A percentile compares a stretch with the other conserved stretches of the same genome.
Conservation (phyloP, 148 eudicot genomes). For the Talinum fruticosum region DNA sequence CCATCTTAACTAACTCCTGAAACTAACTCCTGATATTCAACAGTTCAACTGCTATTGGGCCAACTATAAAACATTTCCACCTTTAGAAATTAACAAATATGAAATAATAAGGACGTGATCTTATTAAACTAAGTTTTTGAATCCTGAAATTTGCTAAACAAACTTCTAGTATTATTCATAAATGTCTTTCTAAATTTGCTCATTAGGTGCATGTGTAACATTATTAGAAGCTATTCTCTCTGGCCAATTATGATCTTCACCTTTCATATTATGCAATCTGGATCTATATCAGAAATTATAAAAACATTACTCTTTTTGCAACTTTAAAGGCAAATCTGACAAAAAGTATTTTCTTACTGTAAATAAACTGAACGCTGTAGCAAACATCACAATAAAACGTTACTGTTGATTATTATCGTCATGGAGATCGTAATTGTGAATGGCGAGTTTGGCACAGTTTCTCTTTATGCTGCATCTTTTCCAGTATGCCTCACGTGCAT, state of each 20-base stretch:
- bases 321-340: no score
- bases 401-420: background rate
- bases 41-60: background rate
- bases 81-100: background rate
- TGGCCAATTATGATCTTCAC: background rate
- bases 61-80: background rate
- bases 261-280: background rate
- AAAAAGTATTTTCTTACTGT: no score
- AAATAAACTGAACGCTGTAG: background rate
- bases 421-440: background rate
- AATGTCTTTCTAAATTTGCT: background rate
- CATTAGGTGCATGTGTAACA: background rate
- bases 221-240: background rate
- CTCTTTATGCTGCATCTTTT: slow-evolving; percentile 5
- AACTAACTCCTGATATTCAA: background rate
- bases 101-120: background rate
- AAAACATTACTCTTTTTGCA: no score
- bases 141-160: background rate
- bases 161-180: background rate
- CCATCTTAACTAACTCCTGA: background rate
- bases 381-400: background rate
- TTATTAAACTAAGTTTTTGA: no score
- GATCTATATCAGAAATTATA: background rate
- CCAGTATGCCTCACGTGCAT: background rate
- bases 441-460: background rate